Conservation (phyloP, 2,329 filamentous ascomycete species). For the Septoria petroselini region DNA sequence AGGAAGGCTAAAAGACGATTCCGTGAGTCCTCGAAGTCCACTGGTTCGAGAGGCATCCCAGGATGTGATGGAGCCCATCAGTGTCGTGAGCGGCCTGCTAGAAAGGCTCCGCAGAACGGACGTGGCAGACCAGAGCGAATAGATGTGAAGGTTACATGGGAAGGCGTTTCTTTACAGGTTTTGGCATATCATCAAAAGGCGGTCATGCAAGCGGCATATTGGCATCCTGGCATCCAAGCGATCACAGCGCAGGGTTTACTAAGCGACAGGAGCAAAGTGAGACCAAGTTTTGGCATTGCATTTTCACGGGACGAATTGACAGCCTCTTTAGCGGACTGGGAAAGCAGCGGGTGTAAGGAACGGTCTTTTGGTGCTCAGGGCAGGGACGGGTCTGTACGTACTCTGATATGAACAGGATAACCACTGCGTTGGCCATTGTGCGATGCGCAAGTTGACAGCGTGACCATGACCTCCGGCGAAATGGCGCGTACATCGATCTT, state of each 20-base stretch:
- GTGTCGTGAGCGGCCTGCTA: slow-evolving; percentile 19
- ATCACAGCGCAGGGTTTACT: not conserved
- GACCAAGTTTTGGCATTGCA: not conserved
- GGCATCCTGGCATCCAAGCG: slow-evolving; percentile 2
- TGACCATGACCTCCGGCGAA: no score
- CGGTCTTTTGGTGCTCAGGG: no score
- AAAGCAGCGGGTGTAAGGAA: no score
- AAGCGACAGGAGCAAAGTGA: slow-evolving; percentile 9
- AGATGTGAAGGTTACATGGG: not conserved
- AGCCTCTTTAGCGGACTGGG: no score
- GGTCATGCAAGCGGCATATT: not conserved
- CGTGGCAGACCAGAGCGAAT: slow-evolving; percentile 22
- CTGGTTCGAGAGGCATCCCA: not conserved
- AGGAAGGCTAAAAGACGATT: slow-evolving; percentile 6
- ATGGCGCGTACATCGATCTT: no score
- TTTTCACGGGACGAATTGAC: not conserved
- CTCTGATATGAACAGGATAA: no score
- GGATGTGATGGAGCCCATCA: not conserved
- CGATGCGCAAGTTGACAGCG: no score
- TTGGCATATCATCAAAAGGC: not conserved
- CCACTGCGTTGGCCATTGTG: no score
- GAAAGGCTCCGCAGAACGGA: slow-evolving; percentile 19
- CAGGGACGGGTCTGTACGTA: no score
- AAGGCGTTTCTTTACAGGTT: not conserved
- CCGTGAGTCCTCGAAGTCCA: slow-evolving; percentile 23